phyloP scores from a whole-genome alignment of 352 stramenopile genomes.

The Globisporangium parvum region DNA sequence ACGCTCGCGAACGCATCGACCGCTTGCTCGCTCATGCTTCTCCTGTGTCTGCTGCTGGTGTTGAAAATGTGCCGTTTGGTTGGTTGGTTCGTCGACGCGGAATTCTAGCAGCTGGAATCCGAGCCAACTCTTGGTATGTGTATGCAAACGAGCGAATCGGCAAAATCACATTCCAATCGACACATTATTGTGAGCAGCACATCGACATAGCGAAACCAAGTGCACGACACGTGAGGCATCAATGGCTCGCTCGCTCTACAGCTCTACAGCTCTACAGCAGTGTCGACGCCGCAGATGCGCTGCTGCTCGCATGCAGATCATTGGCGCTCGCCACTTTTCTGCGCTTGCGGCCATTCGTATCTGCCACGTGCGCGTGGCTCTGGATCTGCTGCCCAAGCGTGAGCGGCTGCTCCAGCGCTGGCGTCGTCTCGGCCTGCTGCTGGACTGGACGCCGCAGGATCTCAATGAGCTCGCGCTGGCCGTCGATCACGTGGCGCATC shows the following conservation, averaged over 20 bases:
- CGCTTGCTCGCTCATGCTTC: slow-evolving; percentile 57
- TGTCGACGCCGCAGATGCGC: background rate
- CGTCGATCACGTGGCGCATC: slow-evolving; percentile 72
- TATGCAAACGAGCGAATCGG: background rate
- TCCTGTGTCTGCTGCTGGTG: slow-evolving; percentile 1
- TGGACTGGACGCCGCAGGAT: slow-evolving; percentile 39
- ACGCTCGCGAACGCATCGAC: slow-evolving; percentile 60
- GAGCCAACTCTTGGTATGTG: background rate
- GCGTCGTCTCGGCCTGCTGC: slow-evolving; percentile 2
- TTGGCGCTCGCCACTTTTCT: slow-evolving; percentile 14
- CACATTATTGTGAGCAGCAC: no score
- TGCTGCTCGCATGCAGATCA: background rate
- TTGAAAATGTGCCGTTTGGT: slow-evolving; percentile 4
- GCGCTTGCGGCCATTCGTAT: slow-evolving; percentile 25
- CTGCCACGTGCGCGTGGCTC: slow-evolving; percentile 4
- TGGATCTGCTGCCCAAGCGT: slow-evolving; percentile 23
- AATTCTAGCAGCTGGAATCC: no score
- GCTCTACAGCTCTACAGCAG: background rate
- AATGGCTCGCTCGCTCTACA: background rate
- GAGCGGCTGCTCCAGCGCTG: slow-evolving; percentile 21
- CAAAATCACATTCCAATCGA: background rate
- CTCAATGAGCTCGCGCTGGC: slow-evolving; percentile 63
- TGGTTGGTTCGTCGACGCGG: slow-evolving; percentile 15
- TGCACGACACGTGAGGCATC: no score
- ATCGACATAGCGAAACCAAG: no score